Base-by-base conservation (phyloP, 768 basidiomycete genomes). In the Suillus paluster region DNA sequence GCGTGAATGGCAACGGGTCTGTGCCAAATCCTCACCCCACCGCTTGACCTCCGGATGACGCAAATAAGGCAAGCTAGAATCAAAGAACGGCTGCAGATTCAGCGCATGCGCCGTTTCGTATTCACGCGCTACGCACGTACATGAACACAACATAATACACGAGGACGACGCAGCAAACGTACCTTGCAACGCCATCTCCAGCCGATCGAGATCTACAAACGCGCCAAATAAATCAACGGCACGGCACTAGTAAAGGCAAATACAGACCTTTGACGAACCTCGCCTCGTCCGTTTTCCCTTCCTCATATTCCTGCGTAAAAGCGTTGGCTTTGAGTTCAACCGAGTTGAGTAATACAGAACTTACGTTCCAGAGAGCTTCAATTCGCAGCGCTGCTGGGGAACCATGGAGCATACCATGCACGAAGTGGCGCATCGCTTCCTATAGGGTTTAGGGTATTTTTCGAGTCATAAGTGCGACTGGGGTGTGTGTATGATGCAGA, bases 361-460 rank as follows among this genome's bases (percentile, higher is more conserved):
- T 17, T 62, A 87, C 92, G 76, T 86, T 77, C 91, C 92, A 97
- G 0, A 96, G 74, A 0, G 83, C 77, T 64, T 85, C 75, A 23
- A 95, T 92, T 36, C 82, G 83, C 58, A 86, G 79, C 5, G 90
- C 89, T 0, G 88, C 86, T 17, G 87, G 83, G 61, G 83, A 86
- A 42, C 84, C 76, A 64, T 93, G 92, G n/a, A 98, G 75, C 92
- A 98, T 96, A 59, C 91, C 91, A 58, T 92, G 82, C 4, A 92
- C 81, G 71, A 98, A 95, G 63, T 92, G 92, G 57, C 89, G 84
- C 90, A 98, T 98, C 3, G 95, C 95, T 70, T 90, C 89, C 87
- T 94, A 73, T 6, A 59, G 48, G 34, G 44, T 25, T 8, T 4
- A 8, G 8, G 11, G 56, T 44, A 5, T 30, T 70, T 67, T 42